These are phyloP conservation scores for Trichosporon inkin DNA, from an alignment of 1,284 basidiomycete species.

Conservation along the genomic window DNA sequence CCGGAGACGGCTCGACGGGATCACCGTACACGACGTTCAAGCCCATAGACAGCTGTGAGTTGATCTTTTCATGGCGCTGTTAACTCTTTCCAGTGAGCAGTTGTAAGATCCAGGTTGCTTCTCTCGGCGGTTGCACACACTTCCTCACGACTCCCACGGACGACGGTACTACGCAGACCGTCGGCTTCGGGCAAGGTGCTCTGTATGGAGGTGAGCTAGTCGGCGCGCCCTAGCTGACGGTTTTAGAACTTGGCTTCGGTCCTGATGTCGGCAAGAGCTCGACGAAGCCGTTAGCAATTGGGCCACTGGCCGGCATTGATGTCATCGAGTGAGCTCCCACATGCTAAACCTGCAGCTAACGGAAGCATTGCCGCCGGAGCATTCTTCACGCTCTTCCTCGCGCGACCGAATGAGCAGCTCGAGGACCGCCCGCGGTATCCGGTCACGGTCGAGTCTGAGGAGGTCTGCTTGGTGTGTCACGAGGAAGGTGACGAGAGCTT, in stretches of 20 bases:
- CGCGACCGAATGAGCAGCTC: constrained; percentile 62
- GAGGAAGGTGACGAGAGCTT: constrained; percentile 64
- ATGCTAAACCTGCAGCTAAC: not conserved
- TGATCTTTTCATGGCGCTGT: not conserved
- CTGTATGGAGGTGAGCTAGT: constrained; percentile 16
- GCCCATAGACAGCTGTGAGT: constrained; percentile 20
- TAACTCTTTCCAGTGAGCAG: constrained; percentile 53
- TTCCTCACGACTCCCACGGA: constrained; percentile 68
- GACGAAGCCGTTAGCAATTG: constrained; percentile 72
- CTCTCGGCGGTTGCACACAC: constrained; percentile 84
- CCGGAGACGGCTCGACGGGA: constrained; percentile 80
- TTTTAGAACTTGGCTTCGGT: constrained; percentile 73
- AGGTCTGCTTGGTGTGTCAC: constrained; percentile 67
- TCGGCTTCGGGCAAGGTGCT: constrained; percentile 20
- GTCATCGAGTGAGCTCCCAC: constrained; percentile 64
- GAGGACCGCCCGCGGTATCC: constrained; percentile 70
- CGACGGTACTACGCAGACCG: constrained; percentile 55
- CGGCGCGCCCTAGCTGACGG: constrained; percentile 34
- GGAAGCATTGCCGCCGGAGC: constrained; percentile 73
- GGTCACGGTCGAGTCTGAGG: constrained; percentile 63
- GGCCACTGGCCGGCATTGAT: constrained; percentile 67
- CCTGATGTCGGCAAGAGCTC: constrained; percentile 75
- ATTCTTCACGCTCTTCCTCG: constrained; percentile 78
- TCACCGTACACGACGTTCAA: constrained; percentile 74
- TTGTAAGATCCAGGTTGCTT: constrained; percentile 64